These are phyloP conservation scores for Penstemon davidsonii DNA, from an alignment of 257 asterid genomes.

Conservation along the genomic window DNA sequence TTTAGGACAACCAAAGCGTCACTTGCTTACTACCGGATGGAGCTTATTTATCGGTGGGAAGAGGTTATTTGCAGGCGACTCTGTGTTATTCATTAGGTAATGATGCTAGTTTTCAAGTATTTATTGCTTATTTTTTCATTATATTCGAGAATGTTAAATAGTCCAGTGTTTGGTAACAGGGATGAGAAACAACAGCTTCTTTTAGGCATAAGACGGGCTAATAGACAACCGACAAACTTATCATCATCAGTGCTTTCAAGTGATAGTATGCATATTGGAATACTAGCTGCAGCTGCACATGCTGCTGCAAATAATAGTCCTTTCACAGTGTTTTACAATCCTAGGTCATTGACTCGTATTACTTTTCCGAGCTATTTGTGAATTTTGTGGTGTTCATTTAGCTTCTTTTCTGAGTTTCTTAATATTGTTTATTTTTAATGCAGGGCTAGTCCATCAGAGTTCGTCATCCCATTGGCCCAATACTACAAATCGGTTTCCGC, in stretches of 20 bases:
- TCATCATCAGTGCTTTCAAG: constrained; percentile 68
- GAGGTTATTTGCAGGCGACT: constrained; percentile 88
- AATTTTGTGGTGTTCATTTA: too few relatives aligned
- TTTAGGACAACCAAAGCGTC: constrained; percentile 93
- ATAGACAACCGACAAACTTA: constrained; percentile 60
- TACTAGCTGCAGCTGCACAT: constrained; percentile 79
- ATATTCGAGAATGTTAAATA: not conserved
- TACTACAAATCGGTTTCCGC: constrained; percentile 84
- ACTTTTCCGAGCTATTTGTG: too few relatives aligned
- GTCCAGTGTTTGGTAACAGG: constrained; percentile 33
- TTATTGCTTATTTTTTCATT: not conserved
- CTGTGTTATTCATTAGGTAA: constrained; percentile 88
- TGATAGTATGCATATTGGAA: constrained; percentile 77
- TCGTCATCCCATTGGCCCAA: constrained; percentile 90
- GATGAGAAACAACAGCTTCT: constrained; percentile 79
- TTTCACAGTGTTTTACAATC: constrained; percentile 69
- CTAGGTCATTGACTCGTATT: constrained; percentile 41
- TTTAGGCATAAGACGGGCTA: constrained; percentile 66
- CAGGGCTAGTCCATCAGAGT: constrained; percentile 97
- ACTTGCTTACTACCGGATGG: constrained; percentile 96
- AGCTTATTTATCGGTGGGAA: constrained; percentile 90
- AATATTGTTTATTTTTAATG: not conserved
- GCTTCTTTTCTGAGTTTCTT: not conserved
- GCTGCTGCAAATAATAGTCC: constrained; percentile 74
- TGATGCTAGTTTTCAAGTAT: not conserved